Base-by-base conservation (phyloP, 257 asterid genomes). In the Agastache rugosa region DNA sequence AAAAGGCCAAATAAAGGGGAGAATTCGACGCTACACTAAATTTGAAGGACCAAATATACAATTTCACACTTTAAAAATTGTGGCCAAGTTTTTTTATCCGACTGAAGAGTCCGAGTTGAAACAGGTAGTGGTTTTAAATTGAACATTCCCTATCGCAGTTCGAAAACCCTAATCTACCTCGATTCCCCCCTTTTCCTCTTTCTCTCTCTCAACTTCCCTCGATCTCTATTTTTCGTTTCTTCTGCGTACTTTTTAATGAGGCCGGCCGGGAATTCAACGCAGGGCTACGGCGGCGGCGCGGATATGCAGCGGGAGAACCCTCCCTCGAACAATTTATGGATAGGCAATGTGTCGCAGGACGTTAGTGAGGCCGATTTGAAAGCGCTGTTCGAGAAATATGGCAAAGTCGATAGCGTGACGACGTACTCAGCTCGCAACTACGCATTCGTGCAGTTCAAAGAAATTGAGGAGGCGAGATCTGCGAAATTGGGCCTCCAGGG, bases 241-340 rank as follows among this genome's bases (percentile, higher is more conserved):
- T 2, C 27, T 10, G 35, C n/a, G 51, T 11, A 17, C 39, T 31
- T 47, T 19, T 15, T 27, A 37, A 83, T 83, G 85, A 78, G 45
- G 66, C 55, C 81, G 29, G 64, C 22, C 27, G 76, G 37, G 44
- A 51, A 69, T 70, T 70, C 71, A 51, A 12, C 31, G 51, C 82
- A 69, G 63, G 34, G 59, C 79, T 64, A 61, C 71, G 86, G 54
- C 68, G 80, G 53, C 75, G 76, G 67, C 71, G 64, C 71, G 79
- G 80, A 68, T 56, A 78, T 50, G 27, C 77, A 65, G 61, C 78
- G 79, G 59, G 83, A 64, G 61, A 91, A 89, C 55, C 91, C 91
- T 66, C 91, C 96, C 54, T 87, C 99, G 47, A 90, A 88, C 54
- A 94, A 86, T 70, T 78, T 94, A 2, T 94, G 99, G 99, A 87